Evolutionary conservation across 2,329 filamentous ascomycete genomes (phyloP).

Genomic region (Scytalidium sp.): DNA sequence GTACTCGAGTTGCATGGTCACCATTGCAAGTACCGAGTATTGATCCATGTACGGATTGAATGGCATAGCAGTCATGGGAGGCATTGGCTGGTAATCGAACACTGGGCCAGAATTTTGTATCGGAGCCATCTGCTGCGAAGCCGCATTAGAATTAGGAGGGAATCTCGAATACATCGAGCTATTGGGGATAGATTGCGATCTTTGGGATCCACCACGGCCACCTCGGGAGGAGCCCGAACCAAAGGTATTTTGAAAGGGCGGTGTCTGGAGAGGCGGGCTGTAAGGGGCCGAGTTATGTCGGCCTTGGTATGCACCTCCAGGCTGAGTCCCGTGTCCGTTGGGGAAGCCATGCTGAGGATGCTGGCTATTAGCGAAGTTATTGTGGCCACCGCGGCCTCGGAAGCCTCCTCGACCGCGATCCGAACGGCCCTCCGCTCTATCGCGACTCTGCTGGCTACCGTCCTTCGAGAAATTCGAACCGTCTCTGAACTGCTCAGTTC

Average conservation of each 20-base stretch:
- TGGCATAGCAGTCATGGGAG: slow-evolving; percentile 55
- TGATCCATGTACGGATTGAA: slow-evolving; percentile 57
- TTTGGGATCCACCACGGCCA: slow-evolving; percentile 45
- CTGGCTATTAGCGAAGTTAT: slow-evolving; percentile 27
- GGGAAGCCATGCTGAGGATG: slow-evolving; percentile 31
- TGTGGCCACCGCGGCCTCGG: slow-evolving; percentile 39
- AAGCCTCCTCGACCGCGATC: slow-evolving; percentile 41
- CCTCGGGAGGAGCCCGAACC: slow-evolving; percentile 31
- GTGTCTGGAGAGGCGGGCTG: slow-evolving; percentile 34
- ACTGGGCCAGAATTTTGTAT: slow-evolving; percentile 47
- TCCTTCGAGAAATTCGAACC: slow-evolving; percentile 18
- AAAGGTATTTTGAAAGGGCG: slow-evolving; percentile 29
- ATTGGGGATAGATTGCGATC: slow-evolving; percentile 61
- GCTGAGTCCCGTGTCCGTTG: slow-evolving; percentile 33
- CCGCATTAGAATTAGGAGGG: slow-evolving; percentile 27
- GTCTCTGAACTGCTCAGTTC: slow-evolving; percentile 26
- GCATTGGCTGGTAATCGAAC: slow-evolving; percentile 53
- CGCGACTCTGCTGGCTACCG: slow-evolving; percentile 23
- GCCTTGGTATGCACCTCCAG: slow-evolving; percentile 21
- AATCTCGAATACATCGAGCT: slow-evolving; percentile 46
- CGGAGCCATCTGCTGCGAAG: slow-evolving; percentile 35
- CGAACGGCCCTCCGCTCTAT: slow-evolving; percentile 34
- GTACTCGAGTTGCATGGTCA: slow-evolving; percentile 69
- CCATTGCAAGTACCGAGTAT: slow-evolving; percentile 38
- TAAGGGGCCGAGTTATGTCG: slow-evolving; percentile 26